phyloP scores from a whole-genome alignment of 768 basidiomycete species.

The Dentipellis sp. region DNA sequence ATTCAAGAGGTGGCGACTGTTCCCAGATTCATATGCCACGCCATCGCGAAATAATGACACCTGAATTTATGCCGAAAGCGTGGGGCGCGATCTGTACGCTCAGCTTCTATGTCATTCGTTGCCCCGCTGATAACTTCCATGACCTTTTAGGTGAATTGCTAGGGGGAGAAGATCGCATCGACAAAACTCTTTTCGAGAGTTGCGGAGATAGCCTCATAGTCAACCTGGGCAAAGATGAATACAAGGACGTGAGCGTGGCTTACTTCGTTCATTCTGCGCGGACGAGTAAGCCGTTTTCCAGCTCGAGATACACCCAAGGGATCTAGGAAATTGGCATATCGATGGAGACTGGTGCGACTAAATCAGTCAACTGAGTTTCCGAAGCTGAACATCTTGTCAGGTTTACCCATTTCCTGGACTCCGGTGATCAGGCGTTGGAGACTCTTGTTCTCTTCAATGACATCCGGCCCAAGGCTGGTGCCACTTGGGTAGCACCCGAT shows the following conservation, averaged over 20 bases:
- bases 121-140: neutral
- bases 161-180: conserved; percentile 27
- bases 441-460: conserved; percentile 28
- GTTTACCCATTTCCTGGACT: conserved; percentile 28
- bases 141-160: conserved; percentile 23
- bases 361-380: neutral
- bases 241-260: conserved; percentile 12
- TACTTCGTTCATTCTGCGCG: neutral
- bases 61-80: conserved; percentile 21
- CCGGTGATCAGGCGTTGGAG: conserved; percentile 28
- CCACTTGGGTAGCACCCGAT: conserved; percentile 27
- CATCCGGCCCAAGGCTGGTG: conserved; percentile 25
- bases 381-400: neutral
- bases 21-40: conserved; percentile 23
- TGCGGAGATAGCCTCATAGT: conserved; percentile 27
- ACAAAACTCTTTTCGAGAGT: conserved; percentile 18
- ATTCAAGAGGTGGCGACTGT: neutral
- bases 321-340: conserved; percentile 29
- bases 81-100: conserved; percentile 16
- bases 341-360: conserved; percentile 20
- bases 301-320: conserved; percentile 18
- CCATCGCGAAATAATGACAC: conserved; percentile 17
- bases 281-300: neutral
- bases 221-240: conserved; percentile 25
- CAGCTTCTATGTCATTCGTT: neutral